phyloP scores from a whole-genome alignment of 768 basidiomycete genomes.

The Hypsizygus marmoreus region DNA sequence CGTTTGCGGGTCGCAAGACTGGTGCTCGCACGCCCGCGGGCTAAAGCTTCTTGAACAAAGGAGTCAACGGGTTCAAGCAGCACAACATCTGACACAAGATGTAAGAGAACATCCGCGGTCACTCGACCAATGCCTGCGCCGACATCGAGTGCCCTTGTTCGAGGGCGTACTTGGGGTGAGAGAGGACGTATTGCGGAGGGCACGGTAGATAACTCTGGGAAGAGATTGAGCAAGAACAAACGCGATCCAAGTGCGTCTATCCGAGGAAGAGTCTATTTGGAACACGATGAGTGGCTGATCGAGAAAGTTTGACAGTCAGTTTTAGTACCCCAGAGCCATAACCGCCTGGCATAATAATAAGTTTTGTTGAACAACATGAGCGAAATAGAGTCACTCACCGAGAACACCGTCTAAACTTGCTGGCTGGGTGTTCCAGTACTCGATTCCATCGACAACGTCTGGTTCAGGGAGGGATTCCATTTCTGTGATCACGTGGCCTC shows the following conservation, averaged over 20 bases:
- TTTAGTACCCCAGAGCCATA: conserved; percentile 54
- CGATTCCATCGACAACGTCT: conserved; percentile 72
- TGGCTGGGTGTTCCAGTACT: conserved; percentile 84
- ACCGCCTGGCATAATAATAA: conserved; percentile 28
- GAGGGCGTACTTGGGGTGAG: conserved; percentile 23
- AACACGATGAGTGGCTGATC: conserved; percentile 6
- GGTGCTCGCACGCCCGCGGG: conserved; percentile 35
- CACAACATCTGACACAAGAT: conserved; percentile 83
- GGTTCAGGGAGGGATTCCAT: conserved; percentile 39
- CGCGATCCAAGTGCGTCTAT: conserved; percentile 90
- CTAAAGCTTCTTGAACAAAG: conserved; percentile 76
- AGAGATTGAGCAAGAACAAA: conserved; percentile 78
- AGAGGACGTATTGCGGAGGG: conserved; percentile 69
- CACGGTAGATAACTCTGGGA: conserved; percentile 79
- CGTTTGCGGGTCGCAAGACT: conserved; percentile 20
- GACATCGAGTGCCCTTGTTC: conserved; percentile 83
- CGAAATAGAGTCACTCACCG: conserved; percentile 41
- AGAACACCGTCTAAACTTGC: conserved; percentile 88
- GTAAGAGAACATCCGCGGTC: conserved; percentile 85
- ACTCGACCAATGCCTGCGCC: conserved; percentile 95
- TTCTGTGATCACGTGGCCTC: conserved; percentile 12
- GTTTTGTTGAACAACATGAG: background rate
- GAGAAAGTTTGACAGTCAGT: conserved; percentile 16
- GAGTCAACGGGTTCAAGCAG: conserved; percentile 85
- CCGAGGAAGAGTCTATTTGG: conserved; percentile 77